Percentiles rank a stretch among this genome's conserved stretches.
phyloP scores from a whole-genome alignment of 768 basidiomycete genomes.

The Podaxis sp. region DNA sequence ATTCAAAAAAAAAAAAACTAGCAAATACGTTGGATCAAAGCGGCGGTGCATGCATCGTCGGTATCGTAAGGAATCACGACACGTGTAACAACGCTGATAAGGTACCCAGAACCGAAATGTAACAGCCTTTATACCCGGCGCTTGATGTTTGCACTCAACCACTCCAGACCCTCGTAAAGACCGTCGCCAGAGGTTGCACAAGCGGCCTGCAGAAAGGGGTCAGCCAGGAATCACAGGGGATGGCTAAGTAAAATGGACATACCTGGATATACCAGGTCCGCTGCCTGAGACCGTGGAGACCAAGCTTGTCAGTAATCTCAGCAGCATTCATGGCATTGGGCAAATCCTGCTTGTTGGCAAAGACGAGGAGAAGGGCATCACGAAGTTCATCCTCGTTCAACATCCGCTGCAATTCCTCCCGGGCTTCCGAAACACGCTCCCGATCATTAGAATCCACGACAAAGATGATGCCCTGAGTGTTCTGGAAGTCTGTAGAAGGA shows the following conservation, averaged over 20 bases:
- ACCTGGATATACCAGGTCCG: constrained; percentile 98
- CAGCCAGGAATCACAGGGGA: constrained; percentile 9
- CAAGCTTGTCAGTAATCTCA: constrained; percentile 99
- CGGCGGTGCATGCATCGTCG: constrained; percentile 48
- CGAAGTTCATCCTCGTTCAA: constrained; percentile 99
- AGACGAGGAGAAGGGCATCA: constrained; percentile 96
- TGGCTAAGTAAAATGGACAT: constrained; percentile 21
- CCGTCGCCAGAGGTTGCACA: constrained; percentile 99
- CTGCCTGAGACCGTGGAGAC: constrained; percentile 94
- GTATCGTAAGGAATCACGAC: constrained; percentile 55
- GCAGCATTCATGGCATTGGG: constrained; percentile 99
- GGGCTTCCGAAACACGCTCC: constrained; percentile 98
- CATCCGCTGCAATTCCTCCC: constrained; percentile 99
- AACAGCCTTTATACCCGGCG: constrained; percentile 59
- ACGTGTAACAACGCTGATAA: constrained; percentile 48
- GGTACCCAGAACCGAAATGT: constrained; percentile 35
- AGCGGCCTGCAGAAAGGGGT: constrained; percentile 60
- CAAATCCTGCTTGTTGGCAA: constrained; percentile 99
- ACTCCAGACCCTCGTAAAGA: constrained; percentile 97
- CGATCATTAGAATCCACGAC: constrained; percentile 99
- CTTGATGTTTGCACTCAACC: constrained; percentile 91
- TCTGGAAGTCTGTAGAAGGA: constrained; percentile 87
- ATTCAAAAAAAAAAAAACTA: constrained; percentile 26
- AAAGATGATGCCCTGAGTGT: constrained; percentile 99
- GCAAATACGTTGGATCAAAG: constrained; percentile 24